phyloP scores from a whole-genome alignment of 192 early-diverging fungal species.

The Dimargaris xerosporica region DNA sequence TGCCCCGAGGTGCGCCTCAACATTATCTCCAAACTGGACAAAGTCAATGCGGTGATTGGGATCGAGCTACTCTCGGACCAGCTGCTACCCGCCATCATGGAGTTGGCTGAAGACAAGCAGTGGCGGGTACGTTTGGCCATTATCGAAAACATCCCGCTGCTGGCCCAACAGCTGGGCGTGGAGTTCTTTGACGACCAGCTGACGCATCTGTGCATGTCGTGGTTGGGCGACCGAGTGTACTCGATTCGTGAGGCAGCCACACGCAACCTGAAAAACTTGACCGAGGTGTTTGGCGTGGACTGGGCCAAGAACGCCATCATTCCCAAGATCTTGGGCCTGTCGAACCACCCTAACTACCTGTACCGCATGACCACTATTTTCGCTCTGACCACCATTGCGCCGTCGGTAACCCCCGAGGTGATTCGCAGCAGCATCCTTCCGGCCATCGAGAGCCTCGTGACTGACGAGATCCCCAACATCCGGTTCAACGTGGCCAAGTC shows the following conservation, averaged over 20 bases:
- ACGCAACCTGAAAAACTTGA: constrained; percentile 81
- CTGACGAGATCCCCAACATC: constrained; percentile 97
- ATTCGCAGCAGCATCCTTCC: constrained; percentile 82
- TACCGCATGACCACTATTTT: constrained; percentile 98
- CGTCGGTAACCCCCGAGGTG: constrained; percentile 71
- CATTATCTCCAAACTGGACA: constrained; percentile 95
- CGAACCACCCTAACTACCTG: constrained; percentile 84
- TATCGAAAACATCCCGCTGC: constrained; percentile 96
- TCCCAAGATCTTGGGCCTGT: constrained; percentile 83
- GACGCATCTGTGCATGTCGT: constrained; percentile 88
- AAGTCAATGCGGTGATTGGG: constrained; percentile 90
- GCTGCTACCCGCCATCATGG: constrained; percentile 93
- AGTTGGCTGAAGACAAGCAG: constrained; percentile 98
- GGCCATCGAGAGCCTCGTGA: constrained; percentile 61
- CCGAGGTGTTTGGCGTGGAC: constrained; percentile 96
- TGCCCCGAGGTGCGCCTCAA: constrained; percentile 94
- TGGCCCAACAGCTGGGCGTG: constrained; percentile 89
- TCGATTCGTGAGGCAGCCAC: constrained; percentile 97
- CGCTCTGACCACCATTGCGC: constrained; percentile 83
- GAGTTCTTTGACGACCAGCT: constrained; percentile 97
- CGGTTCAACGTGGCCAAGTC: constrained; percentile 98
- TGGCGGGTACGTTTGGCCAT: constrained; percentile 98
- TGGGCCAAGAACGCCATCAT: constrained; percentile 93
- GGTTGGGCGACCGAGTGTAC: constrained; percentile 93
- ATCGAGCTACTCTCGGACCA: constrained; percentile 95